phyloP scores from a whole-genome alignment of 2,329 filamentous ascomycete genomes.

The Xylariaceae sp. region DNA sequence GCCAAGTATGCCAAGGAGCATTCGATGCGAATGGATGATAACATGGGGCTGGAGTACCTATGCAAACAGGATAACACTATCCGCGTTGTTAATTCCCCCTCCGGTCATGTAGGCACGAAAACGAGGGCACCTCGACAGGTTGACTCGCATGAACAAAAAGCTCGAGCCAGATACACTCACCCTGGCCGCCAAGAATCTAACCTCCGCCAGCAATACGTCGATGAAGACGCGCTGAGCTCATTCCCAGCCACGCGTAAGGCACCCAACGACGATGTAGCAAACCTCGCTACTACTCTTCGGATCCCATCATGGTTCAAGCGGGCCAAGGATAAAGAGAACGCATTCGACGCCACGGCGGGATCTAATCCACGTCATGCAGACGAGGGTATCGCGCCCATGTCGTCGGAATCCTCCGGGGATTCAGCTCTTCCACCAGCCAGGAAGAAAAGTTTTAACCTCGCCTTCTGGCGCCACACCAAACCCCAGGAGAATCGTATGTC shows the following conservation, averaged over 20 bases:
- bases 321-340: slow-evolving; percentile 36
- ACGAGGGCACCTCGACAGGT: slow-evolving; percentile 36
- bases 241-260: slow-evolving; percentile 19
- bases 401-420: slow-evolving; percentile 24
- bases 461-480: slow-evolving; percentile 50
- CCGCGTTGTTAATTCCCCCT: slow-evolving; percentile 49
- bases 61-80: slow-evolving; percentile 47
- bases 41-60: slow-evolving; percentile 41
- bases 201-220: slow-evolving; percentile 29
- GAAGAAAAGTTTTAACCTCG: slow-evolving; percentile 47
- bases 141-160: slow-evolving; percentile 39
- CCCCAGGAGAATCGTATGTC: slow-evolving; percentile 39
- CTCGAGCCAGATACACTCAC: slow-evolving; percentile 17
- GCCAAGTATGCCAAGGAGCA: slow-evolving; percentile 19
- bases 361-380: slow-evolving; percentile 19
- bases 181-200: slow-evolving; percentile 14
- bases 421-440: slow-evolving; percentile 30
- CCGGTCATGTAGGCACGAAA: slow-evolving; percentile 28
- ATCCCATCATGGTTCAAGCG: slow-evolving; percentile 50
- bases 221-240: slow-evolving; percentile 18
- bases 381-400: slow-evolving; percentile 16
- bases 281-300: slow-evolving; percentile 37
- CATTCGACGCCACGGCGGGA: slow-evolving; percentile 13
- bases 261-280: slow-evolving; percentile 20
- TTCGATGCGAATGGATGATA: slow-evolving; percentile 26